Conservation (phyloP, 257 asterid species). For the Thymus quinquecostatus region DNA sequence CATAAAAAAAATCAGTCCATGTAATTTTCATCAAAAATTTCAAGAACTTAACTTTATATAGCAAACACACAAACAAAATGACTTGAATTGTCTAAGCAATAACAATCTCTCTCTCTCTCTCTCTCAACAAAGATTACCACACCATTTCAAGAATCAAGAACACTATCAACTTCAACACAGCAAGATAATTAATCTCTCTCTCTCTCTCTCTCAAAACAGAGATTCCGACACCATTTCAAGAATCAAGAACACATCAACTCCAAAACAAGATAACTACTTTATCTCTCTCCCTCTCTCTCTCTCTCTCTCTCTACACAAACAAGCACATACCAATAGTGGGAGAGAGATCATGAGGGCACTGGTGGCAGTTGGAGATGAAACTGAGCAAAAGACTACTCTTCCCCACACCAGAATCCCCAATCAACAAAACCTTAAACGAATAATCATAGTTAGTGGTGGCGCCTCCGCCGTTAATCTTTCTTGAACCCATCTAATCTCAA, state of each 20-base stretch:
- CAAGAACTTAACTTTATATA: background rate
- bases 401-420: slow-evolving; percentile 90
- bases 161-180: no score
- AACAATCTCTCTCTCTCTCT: background rate
- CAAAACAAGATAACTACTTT: background rate
- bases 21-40: background rate
- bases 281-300: background rate
- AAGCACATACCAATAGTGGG: slow-evolving; percentile 71
- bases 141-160: background rate
- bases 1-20: background rate
- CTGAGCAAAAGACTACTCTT: slow-evolving; percentile 82
- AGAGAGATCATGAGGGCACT: slow-evolving; percentile 57
- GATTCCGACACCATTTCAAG: no score
- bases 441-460: slow-evolving; percentile 55
- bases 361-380: slow-evolving; percentile 60
- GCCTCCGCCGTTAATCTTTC: slow-evolving; percentile 22
- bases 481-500: slow-evolving; percentile 44
- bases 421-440: slow-evolving; percentile 79
- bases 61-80: background rate
- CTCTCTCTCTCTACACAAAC: slow-evolving; percentile 1
- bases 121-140: background rate
- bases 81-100: background rate
- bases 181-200: no score
- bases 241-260: background rate
- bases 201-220: no score